Conservation (phyloP, 495 filamentous ascomycete species). For the Xylaria bambusicola region DNA sequence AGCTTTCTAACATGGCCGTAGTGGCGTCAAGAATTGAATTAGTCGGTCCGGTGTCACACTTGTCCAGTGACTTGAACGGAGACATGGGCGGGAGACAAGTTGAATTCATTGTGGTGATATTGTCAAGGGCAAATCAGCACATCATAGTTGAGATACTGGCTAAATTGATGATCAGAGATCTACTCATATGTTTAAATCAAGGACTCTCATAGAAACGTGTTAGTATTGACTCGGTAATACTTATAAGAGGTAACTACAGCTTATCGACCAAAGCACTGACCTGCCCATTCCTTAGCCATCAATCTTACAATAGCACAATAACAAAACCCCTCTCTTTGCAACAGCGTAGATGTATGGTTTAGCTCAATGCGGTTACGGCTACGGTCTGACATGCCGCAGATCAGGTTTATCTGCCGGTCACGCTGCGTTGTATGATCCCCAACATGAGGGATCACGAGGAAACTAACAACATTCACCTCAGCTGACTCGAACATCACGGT, state of each 20-base stretch:
- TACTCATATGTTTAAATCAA: no score
- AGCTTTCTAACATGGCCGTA: constrained; percentile 7
- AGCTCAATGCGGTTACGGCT: no score
- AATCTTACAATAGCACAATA: no score
- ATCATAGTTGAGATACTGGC: no score
- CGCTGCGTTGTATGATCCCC: neutral
- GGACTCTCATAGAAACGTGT: no score
- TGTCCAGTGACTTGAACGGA: neutral
- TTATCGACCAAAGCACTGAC: no score
- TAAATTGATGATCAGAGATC: no score
- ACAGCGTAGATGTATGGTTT: no score
- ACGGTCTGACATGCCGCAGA: neutral
- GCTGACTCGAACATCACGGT: neutral
- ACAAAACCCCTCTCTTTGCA: no score
- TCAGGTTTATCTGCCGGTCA: neutral
- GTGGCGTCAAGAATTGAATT: neutral
- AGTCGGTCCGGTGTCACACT: neutral
- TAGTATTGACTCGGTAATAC: no score
- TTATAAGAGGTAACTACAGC: no score
- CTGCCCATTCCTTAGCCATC: no score
- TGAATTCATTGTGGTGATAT: neutral
- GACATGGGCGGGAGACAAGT: neutral
- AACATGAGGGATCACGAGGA: neutral
- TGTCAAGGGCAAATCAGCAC: neutral
- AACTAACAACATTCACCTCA: constrained; percentile 1